Evolutionary conservation across 2,329 filamentous ascomycete genomes (phyloP).

Genomic region (Apiospora phragmitis): DNA sequence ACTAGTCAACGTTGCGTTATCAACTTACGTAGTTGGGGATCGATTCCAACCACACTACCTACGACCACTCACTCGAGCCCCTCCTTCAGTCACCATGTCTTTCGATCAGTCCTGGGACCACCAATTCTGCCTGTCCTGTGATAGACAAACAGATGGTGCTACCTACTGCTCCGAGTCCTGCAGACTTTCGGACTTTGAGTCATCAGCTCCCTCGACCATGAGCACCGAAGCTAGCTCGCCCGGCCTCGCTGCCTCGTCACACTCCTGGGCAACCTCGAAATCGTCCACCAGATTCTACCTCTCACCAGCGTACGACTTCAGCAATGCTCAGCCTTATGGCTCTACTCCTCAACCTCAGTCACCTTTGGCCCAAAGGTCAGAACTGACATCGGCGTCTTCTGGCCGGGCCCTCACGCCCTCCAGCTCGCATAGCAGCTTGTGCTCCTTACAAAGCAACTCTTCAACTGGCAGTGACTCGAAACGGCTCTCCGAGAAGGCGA

Average conservation of each 20-base stretch:
- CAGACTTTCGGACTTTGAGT: slow-evolving; percentile 84
- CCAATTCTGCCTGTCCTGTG: slow-evolving; percentile 92
- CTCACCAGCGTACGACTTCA: slow-evolving; percentile 75
- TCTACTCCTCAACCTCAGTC: slow-evolving; percentile 45
- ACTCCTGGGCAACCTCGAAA: slow-evolving; percentile 47
- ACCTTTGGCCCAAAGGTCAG: slow-evolving; percentile 37
- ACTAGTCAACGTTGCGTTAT: background rate
- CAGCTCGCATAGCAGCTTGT: slow-evolving; percentile 81
- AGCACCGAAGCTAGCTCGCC: slow-evolving; percentile 61
- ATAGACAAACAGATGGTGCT: slow-evolving; percentile 79
- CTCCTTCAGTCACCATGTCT: slow-evolving; percentile 44
- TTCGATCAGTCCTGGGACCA: slow-evolving; percentile 71
- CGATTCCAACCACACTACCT: background rate
- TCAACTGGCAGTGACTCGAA: slow-evolving; percentile 52
- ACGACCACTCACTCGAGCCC: background rate
- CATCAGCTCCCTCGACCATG: slow-evolving; percentile 59
- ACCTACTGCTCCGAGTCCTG: slow-evolving; percentile 93
- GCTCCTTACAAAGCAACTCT: slow-evolving; percentile 69
- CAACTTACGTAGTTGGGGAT: background rate
- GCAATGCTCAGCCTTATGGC: slow-evolving; percentile 59
- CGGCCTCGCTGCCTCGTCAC: slow-evolving; percentile 50
- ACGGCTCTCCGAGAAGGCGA: slow-evolving; percentile 73
- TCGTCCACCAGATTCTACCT: slow-evolving; percentile 61
- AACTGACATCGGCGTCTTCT: slow-evolving; percentile 29
- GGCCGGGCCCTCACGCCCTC: slow-evolving; percentile 63